phyloP scores from a whole-genome alignment of 1,284 basidiomycete genomes.

The Cryptococcus floricola region DNA sequence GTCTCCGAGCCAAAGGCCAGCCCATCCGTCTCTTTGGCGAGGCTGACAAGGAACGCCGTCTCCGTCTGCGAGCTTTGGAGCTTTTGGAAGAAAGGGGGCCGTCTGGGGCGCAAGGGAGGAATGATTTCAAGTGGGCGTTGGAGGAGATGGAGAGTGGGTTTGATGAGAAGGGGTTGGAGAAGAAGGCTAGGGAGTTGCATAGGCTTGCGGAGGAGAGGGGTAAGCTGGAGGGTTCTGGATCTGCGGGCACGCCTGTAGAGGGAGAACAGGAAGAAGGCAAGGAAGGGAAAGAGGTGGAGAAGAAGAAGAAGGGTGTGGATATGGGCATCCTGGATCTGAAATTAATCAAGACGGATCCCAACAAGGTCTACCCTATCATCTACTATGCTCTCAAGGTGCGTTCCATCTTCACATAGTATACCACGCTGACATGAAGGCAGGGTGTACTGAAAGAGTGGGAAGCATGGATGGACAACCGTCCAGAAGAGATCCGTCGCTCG shows the following conservation, averaged over 20 bases:
- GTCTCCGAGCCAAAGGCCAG: constrained; percentile 85
- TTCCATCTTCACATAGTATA: neutral
- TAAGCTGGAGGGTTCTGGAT: constrained; percentile 4
- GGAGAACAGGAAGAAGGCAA: constrained; percentile 5
- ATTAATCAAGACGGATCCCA: constrained; percentile 86
- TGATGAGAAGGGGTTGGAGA: constrained; percentile 62
- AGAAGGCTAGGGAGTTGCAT: constrained; percentile 31
- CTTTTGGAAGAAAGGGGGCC: constrained; percentile 80
- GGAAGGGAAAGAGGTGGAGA: constrained; percentile 18
- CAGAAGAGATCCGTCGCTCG: constrained; percentile 71
- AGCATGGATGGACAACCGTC: constrained; percentile 83
- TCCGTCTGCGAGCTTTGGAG: constrained; percentile 87
- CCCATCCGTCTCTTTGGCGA: constrained; percentile 95
- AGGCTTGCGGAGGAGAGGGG: constrained; percentile 22
- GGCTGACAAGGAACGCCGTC: constrained; percentile 83
- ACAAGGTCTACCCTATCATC: constrained; percentile 93
- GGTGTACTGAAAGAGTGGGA: constrained; percentile 92
- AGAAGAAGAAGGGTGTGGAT: constrained; percentile 49
- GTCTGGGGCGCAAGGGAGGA: constrained; percentile 51
- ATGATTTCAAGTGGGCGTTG: constrained; percentile 91
- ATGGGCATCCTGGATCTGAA: constrained; percentile 67
- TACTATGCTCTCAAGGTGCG: constrained; percentile 85
- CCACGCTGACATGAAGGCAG: constrained; percentile 25
- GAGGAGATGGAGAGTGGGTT: constrained; percentile 75
- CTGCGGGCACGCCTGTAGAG: neutral